These are phyloP conservation scores for Arachis hypogaea DNA, from an alignment of 306 rosid genomes.

Conservation along the genomic window DNA sequence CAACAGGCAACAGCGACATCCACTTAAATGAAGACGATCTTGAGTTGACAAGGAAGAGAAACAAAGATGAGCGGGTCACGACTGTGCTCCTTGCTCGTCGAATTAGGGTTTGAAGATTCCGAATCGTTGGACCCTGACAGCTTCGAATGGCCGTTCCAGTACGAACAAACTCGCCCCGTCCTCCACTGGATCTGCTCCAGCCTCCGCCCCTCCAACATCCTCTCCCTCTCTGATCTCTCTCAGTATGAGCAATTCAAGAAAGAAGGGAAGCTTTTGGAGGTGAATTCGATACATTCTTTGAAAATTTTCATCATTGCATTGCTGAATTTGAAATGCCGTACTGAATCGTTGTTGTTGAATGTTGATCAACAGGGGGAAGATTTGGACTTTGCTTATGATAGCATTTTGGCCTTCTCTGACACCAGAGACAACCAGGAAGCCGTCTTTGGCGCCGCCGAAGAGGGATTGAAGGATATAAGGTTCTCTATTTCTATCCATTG, in stretches of 20 bases:
- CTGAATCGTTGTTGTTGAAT: not conserved
- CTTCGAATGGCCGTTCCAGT: constrained; percentile 95
- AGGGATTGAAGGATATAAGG: constrained; percentile 86
- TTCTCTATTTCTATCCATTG: not conserved
- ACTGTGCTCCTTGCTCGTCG: constrained; percentile 65
- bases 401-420: constrained; percentile 91
- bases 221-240: constrained; percentile 77
- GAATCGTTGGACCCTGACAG: constrained; percentile 82
- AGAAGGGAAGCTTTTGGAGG: constrained; percentile 93
- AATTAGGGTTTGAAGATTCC: constrained; percentile 70
- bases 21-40: not conserved
- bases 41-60: not conserved
- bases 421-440: constrained; percentile 86
- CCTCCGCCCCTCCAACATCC: constrained; percentile 88
- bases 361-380: constrained; percentile 68
- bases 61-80: constrained; percentile 68
- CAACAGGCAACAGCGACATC: not conserved
- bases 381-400: constrained; percentile 86
- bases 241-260: constrained; percentile 78
- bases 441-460: constrained; percentile 82
- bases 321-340: constrained; percentile 1
- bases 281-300: constrained; percentile 8
- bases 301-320: not conserved
- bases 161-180: constrained; percentile 85
- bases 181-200: constrained; percentile 95